phyloP scores from a whole-genome alignment of 306 rosid genomes.

The Biancaea sappan region DNA sequence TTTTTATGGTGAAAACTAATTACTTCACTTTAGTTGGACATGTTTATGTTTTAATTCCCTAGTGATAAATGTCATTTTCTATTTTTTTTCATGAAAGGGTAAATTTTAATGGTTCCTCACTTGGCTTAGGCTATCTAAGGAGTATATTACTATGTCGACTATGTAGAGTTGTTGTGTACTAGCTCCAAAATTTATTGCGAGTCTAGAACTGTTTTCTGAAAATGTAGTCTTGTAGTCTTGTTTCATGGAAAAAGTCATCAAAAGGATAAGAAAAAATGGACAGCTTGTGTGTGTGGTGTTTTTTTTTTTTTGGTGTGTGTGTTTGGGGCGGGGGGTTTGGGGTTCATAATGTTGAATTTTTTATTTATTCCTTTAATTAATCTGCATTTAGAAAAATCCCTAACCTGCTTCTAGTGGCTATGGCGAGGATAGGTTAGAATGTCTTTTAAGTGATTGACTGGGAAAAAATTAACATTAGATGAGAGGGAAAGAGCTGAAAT shows the following conservation, averaged over 20 bases:
- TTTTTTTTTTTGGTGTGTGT: background rate
- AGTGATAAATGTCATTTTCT: background rate
- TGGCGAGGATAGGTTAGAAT: background rate
- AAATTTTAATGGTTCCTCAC: background rate
- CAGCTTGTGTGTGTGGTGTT: background rate
- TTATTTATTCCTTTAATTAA: background rate
- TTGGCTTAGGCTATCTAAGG: background rate
- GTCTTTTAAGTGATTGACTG: background rate
- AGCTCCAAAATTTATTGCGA: background rate
- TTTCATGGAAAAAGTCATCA: background rate
- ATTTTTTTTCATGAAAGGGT: background rate
- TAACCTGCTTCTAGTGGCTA: background rate
- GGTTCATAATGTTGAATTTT: background rate
- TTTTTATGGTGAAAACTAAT: background rate
- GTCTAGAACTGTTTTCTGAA: background rate
- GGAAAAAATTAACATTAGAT: background rate
- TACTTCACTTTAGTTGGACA: background rate
- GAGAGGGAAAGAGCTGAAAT: conserved; percentile 16
- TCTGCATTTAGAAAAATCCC: background rate
- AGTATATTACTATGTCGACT: background rate
- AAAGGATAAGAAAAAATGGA: background rate
- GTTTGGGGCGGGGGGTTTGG: background rate
- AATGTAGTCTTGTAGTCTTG: background rate
- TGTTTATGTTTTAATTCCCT: background rate
- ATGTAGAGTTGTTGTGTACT: background rate